phyloP scores from a whole-genome alignment of 257 asterid genomes.

The Catharanthus roseus region DNA sequence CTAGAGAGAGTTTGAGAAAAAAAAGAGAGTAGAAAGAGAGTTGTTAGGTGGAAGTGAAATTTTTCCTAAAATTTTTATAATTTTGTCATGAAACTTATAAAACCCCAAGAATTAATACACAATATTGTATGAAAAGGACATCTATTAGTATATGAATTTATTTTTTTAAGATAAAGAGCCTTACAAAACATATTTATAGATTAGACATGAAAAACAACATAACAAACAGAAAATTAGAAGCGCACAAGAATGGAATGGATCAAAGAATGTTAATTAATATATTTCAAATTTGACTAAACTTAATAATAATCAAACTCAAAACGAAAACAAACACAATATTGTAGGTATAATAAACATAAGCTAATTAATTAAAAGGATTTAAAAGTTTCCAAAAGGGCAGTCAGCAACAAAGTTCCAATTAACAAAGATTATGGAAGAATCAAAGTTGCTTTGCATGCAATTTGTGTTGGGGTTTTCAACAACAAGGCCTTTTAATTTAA shows the following conservation, averaged over 20 bases:
- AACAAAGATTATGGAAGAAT: too few species aligned
- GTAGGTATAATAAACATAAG: background rate
- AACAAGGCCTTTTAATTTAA: background rate
- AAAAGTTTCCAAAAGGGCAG: too few species aligned
- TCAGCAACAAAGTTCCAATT: too few species aligned
- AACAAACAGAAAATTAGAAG: background rate
- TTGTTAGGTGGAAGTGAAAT: too few species aligned
- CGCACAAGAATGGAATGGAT: background rate
- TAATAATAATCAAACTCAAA: background rate
- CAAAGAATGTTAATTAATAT: constrained; percentile 10
- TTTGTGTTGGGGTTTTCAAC: background rate
- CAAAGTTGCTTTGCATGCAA: constrained; percentile 5
- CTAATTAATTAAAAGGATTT: background rate
- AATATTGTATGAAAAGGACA: too few species aligned
- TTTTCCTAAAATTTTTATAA: too few species aligned
- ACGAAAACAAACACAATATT: background rate
- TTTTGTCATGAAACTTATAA: too few species aligned
- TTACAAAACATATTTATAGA: too few species aligned
- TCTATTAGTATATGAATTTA: background rate
- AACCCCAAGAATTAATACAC: too few species aligned
- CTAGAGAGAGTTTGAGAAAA: too few species aligned
- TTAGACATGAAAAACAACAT: background rate
- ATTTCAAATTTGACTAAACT: constrained; percentile 11
- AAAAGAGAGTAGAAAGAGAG: too few species aligned
- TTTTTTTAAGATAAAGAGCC: background rate